Evolutionary conservation across 2,329 filamentous ascomycete genomes (phyloP).

Genomic region (Aspergillus fructus): DNA sequence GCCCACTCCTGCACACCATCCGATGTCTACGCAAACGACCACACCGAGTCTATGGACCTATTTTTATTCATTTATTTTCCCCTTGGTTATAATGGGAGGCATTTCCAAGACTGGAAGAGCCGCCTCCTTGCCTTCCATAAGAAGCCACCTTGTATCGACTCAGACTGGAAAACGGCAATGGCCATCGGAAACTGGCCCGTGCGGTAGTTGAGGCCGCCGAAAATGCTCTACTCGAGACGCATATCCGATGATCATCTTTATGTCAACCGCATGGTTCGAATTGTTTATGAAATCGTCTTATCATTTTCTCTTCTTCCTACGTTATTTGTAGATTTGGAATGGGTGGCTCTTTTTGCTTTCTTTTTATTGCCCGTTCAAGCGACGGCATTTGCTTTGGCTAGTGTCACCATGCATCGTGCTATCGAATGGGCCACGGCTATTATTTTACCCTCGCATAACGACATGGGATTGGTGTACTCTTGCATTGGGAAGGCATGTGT

Average conservation of each 20-base stretch:
- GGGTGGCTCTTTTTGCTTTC: constrained; percentile 19
- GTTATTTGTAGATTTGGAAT: constrained; percentile 21
- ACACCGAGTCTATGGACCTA: too few species aligned
- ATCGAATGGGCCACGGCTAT: not conserved
- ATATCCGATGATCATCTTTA: constrained; percentile 2
- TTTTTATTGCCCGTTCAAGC: not conserved
- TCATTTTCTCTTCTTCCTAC: not conserved
- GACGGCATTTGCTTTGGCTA: constrained; percentile 2
- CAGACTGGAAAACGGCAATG: too few species aligned
- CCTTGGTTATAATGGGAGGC: too few species aligned
- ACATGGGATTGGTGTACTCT: constrained; percentile 7
- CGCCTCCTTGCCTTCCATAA: too few species aligned
- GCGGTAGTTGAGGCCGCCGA: not conserved
- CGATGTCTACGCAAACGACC: too few species aligned
- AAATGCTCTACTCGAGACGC: constrained; percentile 1
- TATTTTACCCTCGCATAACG: constrained; percentile 10
- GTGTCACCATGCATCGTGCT: constrained; percentile 10
- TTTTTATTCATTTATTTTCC: too few species aligned
- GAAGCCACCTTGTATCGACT: too few species aligned
- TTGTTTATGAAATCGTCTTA: constrained; percentile 1
- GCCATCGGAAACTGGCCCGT: too few species aligned
- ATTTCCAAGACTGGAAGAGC: too few species aligned
- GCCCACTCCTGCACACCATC: too few species aligned
- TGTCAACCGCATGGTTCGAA: not conserved
- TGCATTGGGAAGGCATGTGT: constrained; percentile 15